Conservation (phyloP, 495 filamentous ascomycete genomes). For the Lasiosphaeria hispida region DNA sequence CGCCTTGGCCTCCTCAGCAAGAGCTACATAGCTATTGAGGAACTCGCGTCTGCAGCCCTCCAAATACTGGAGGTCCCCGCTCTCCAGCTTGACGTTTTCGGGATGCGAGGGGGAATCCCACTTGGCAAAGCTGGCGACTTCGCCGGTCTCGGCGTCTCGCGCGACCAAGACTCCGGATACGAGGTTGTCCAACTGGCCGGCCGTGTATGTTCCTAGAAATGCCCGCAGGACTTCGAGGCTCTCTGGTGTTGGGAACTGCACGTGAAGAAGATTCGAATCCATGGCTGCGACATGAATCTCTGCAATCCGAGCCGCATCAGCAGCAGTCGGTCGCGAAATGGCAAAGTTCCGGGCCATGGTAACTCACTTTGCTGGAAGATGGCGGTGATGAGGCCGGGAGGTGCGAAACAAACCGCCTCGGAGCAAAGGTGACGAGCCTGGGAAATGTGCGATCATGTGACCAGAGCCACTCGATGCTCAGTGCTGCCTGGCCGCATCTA, state of each 20-base stretch:
- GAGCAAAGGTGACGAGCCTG: background rate
- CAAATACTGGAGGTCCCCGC: conserved; percentile 11
- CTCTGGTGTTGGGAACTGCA: conserved; percentile 40
- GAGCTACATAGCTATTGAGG: conserved; percentile 32
- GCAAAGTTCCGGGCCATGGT: conserved; percentile 10
- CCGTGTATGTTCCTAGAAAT: conserved; percentile 28
- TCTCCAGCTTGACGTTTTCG: conserved; percentile 24
- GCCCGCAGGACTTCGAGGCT: conserved; percentile 23
- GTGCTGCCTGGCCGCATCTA: no score
- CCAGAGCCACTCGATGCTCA: background rate
- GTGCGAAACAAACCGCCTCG: background rate
- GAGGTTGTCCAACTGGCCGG: conserved; percentile 24
- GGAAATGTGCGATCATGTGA: conserved; percentile 22
- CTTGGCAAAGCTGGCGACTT: conserved; percentile 38
- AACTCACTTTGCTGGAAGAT: background rate
- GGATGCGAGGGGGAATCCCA: conserved; percentile 35
- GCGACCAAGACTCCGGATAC: conserved; percentile 35
- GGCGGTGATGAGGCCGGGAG: conserved; percentile 1
- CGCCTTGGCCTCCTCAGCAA: conserved; percentile 32
- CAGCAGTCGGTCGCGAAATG: conserved; percentile 12
- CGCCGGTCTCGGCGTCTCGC: conserved; percentile 21
- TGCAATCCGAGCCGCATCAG: conserved; percentile 41
- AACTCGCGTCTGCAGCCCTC: conserved; percentile 25
- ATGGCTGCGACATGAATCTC: conserved; percentile 45
- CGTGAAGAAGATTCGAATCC: conserved; percentile 38